Percentiles rank a stretch among this genome's conserved stretches.
Evolutionary conservation across 2,329 filamentous ascomycete species (phyloP).

Genomic region (Apiospora aurea): DNA sequence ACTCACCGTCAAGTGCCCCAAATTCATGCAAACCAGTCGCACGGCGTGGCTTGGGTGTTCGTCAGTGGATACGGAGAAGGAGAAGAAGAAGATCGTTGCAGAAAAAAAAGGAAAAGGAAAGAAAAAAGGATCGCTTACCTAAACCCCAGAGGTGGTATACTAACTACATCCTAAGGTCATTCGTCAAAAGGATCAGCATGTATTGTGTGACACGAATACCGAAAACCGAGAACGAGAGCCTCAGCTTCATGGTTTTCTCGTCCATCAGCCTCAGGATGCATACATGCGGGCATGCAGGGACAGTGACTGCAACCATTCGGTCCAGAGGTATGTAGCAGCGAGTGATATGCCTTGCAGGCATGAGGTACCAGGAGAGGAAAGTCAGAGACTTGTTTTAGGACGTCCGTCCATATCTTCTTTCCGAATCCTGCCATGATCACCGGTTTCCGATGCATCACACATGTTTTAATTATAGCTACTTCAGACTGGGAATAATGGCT

Average conservation of each 20-base stretch:
- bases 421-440: background rate
- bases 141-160: background rate
- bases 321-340: background rate
- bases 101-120: background rate
- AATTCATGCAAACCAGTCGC: slow-evolving; percentile 14
- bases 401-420: slow-evolving; percentile 5
- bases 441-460: slow-evolving; percentile 6
- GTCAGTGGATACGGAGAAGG: slow-evolving; percentile 8
- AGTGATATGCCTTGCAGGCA: background rate
- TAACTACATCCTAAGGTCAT: background rate
- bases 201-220: background rate
- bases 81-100: background rate
- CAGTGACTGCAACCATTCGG: background rate
- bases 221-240: background rate
- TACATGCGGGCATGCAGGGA: background rate
- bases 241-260: background rate
- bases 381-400: slow-evolving; percentile 11
- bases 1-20: background rate
- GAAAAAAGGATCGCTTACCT: background rate
- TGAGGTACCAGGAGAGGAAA: too few relatives aligned
- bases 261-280: background rate
- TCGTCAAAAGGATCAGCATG: background rate
- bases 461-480: slow-evolving; percentile 7
- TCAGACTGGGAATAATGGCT: background rate
- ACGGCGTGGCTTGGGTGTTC: slow-evolving; percentile 10